These are phyloP conservation scores for Dipodascopsis uninucleata DNA, from an alignment of 805 yeast genomes.

Conservation along the genomic window DNA sequence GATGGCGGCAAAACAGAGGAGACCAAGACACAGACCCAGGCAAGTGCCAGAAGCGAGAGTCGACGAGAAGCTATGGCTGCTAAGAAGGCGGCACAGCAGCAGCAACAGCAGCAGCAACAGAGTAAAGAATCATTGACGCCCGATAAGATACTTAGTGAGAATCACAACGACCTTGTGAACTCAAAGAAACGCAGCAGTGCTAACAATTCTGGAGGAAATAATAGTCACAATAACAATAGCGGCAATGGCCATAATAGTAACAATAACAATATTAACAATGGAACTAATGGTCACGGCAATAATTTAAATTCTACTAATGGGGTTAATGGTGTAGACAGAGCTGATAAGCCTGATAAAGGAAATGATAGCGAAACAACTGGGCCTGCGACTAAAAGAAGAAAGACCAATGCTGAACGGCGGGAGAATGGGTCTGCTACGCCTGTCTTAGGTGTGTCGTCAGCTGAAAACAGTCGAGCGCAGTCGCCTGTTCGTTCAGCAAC, in stretches of 20 bases:
- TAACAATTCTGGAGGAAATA: constrained; percentile 9
- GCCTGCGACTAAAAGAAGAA: constrained; percentile 15
- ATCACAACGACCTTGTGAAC: constrained; percentile 4
- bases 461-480: constrained; percentile 3
- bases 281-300: constrained; percentile 9
- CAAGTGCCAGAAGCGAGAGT: constrained; percentile 74
- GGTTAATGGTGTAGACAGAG: too few species aligned
- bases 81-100: constrained; percentile 54
- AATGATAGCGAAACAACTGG: constrained; percentile 10
- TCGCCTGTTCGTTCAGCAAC: constrained; percentile 11
- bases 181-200: constrained; percentile 14
- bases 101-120: constrained; percentile 29
- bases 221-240: constrained; percentile 19
- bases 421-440: constrained; percentile 13
- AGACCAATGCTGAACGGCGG: constrained; percentile 22
- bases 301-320: constrained; percentile 7
- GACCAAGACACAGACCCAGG: constrained; percentile 56
- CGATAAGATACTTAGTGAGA: constrained; percentile 12
- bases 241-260: constrained; percentile 29
- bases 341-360: background rate
- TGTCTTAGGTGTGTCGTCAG: too few species aligned
- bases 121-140: constrained; percentile 10
- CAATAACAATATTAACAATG: constrained; percentile 12
- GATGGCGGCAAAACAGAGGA: constrained; percentile 38
- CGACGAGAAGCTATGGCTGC: constrained; percentile 93